Base-by-base conservation (phyloP, 441 rosid genomes). In the Erodium trifolium region DNA sequence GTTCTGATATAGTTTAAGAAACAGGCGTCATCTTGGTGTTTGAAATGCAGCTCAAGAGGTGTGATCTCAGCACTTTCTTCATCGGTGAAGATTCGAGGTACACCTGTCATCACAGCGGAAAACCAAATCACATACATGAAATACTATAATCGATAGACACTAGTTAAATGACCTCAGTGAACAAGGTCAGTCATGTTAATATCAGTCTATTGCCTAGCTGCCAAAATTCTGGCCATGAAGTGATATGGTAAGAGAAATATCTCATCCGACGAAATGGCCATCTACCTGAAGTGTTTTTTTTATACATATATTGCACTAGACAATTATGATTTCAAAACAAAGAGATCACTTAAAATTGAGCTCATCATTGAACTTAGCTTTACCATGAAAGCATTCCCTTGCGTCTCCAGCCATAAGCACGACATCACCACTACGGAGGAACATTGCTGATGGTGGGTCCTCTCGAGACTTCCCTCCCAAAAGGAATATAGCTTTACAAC, bases 401-500 rank as follows among this genome's bases (percentile, higher is more conserved):
- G 98, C 97, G 74, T 91, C 93, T 80, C 95, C 90, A 10, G 96
- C 96, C 96, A 91, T 87, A 67, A 89, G 95, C 63, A 91, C 86
- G 65, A 83, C 85, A 82, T 93, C 97, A 37, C 97, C 99, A 75
- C 95, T 91, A 73, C 89, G 89, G 71, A 91, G 95, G 82, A 89
- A 88, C 97, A 93, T 89, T 59, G 95, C 93, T 57, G 80, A 72
- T 10, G 98, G 93, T 68, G 79, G 75, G 59, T 93, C 97, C 49
- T 88, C 82, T 79, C 87, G 87, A 59, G 87, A 77, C 74, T 88
- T 93, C 62, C 96, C 98, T 63, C 96, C 98, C 71, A 88, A 74
- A 71, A 93, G 97, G 77, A 91, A 93, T 71, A 93, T 89, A 67
- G 97, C 97, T 82, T 87, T 91, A 88, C 96, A 89, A n/a, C 95